phyloP scores from a whole-genome alignment of 352 stramenopile species.

The Phytopythium litorale region DNA sequence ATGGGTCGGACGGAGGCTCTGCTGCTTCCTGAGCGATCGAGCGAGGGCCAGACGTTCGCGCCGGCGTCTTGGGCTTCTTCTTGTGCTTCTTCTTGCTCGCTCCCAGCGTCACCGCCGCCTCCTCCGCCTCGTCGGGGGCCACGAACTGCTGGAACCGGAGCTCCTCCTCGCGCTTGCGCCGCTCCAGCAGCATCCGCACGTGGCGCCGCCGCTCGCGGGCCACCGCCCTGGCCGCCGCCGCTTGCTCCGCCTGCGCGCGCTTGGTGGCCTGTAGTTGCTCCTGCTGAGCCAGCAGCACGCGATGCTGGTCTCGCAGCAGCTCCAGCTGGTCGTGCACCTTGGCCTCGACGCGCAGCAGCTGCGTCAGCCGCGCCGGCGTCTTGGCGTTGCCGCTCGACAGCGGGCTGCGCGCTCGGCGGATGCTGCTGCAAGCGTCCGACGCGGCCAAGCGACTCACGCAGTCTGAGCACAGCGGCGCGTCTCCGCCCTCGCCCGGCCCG shows the following conservation, averaged over 20 bases:
- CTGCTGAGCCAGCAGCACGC: slow-evolving; percentile 39
- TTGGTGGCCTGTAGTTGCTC: slow-evolving; percentile 39
- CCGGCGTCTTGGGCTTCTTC: not conserved
- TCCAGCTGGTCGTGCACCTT: slow-evolving; percentile 53
- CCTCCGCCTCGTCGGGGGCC: not conserved
- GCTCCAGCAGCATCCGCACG: slow-evolving; percentile 31
- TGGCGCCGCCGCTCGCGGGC: slow-evolving; percentile 30
- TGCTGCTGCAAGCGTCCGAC: not conserved
- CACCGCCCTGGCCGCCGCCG: slow-evolving; percentile 21
- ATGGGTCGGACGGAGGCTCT: not conserved
- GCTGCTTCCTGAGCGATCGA: not conserved
- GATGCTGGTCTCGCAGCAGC: slow-evolving; percentile 37
- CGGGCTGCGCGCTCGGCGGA: not conserved
- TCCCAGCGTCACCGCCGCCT: not conserved
- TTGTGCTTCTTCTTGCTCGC: not conserved
- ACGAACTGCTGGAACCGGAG: slow-evolving; percentile 30
- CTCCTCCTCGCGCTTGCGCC: slow-evolving; percentile 44
- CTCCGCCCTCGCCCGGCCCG: slow-evolving; percentile 3
- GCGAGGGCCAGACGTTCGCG: not conserved
- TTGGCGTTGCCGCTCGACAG: not conserved
- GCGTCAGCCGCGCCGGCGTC: slow-evolving; percentile 36
- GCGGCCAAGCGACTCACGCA: slow-evolving; percentile 20
- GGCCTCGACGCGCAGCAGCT: slow-evolving; percentile 49
- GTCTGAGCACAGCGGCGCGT: slow-evolving; percentile 23
- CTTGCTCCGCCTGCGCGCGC: slow-evolving; percentile 25